Evolutionary conservation across 2,329 filamentous ascomycete genomes (phyloP).

Genomic region (Trichophaea hybrida): DNA sequence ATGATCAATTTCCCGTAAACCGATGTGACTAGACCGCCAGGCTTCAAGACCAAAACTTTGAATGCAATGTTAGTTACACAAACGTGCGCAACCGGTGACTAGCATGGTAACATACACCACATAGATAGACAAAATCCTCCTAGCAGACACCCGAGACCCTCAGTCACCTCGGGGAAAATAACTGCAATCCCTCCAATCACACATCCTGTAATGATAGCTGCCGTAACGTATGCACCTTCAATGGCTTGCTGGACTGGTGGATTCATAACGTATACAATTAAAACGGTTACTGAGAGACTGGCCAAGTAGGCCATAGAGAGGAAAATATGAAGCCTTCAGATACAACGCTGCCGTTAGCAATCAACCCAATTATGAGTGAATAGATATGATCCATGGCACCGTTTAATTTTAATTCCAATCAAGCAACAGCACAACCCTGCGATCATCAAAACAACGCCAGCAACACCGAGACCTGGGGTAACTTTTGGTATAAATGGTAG

Average conservation of each 20-base stretch:
- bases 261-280: constrained; percentile 81
- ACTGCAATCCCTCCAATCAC: constrained; percentile 60
- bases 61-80: constrained; percentile 3
- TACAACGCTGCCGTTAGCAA: background rate
- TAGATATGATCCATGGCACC: constrained; percentile 31
- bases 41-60: constrained; percentile 52
- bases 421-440: constrained; percentile 58
- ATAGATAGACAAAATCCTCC: constrained; percentile 76
- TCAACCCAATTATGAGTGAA: background rate
- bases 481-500: constrained; percentile 61
- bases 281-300: constrained; percentile 58
- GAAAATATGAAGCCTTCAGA: constrained; percentile 51
- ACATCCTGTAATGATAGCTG: constrained; percentile 55
- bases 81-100: background rate
- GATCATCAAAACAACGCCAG: constrained; percentile 59
- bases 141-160: constrained; percentile 71
- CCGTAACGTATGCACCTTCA: constrained; percentile 78
- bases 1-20: constrained; percentile 54
- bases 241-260: constrained; percentile 58
- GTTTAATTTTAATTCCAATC: constrained; percentile 68
- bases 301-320: constrained; percentile 63
- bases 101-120: constrained; percentile 45
- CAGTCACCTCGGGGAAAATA: constrained; percentile 70
- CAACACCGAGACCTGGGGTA: constrained; percentile 68
- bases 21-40: constrained; percentile 56